Evolutionary conservation across 1,284 basidiomycete genomes (phyloP).

Genomic region (Ceratobasidium sp.): DNA sequence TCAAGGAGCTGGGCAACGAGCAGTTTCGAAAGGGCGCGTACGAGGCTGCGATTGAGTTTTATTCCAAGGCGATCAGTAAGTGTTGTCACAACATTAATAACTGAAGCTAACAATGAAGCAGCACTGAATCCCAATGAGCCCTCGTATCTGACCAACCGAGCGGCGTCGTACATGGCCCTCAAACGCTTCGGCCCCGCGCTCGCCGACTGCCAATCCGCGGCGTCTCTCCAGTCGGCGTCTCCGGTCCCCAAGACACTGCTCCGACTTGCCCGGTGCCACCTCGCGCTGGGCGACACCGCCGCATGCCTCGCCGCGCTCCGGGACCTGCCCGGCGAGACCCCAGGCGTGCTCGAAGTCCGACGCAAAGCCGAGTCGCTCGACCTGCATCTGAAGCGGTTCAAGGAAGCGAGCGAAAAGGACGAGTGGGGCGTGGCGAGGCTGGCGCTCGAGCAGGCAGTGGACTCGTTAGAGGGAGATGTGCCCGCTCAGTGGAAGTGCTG

Average conservation of each 20-base stretch:
- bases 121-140: conserved; percentile 78
- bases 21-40: conserved; percentile 80
- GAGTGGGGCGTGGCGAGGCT: conserved; percentile 80
- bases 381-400: conserved; percentile 74
- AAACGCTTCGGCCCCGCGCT: conserved; percentile 82
- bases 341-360: conserved; percentile 67
- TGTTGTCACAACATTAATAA: conserved; percentile 13
- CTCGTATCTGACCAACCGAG: conserved; percentile 86
- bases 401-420: conserved; percentile 68
- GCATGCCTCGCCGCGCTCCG: conserved; percentile 76
- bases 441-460: conserved; percentile 69
- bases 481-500: conserved; percentile 85
- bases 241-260: conserved; percentile 77
- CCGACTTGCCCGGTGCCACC: conserved; percentile 83
- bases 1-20: conserved; percentile 81
- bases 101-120: conserved; percentile 53
- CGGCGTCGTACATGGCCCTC: conserved; percentile 86
- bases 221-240: conserved; percentile 70
- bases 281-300: conserved; percentile 77
- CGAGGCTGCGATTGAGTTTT: conserved; percentile 79
- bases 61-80: conserved; percentile 81
- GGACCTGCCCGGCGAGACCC: conserved; percentile 60
- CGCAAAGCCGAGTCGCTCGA: conserved; percentile 75
- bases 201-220: conserved; percentile 83
- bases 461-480: conserved; percentile 74